Percentiles rank a stretch among this genome's conserved stretches.
phyloP scores from a whole-genome alignment of 2,329 filamentous ascomycete genomes.

The Claviceps arundinis region DNA sequence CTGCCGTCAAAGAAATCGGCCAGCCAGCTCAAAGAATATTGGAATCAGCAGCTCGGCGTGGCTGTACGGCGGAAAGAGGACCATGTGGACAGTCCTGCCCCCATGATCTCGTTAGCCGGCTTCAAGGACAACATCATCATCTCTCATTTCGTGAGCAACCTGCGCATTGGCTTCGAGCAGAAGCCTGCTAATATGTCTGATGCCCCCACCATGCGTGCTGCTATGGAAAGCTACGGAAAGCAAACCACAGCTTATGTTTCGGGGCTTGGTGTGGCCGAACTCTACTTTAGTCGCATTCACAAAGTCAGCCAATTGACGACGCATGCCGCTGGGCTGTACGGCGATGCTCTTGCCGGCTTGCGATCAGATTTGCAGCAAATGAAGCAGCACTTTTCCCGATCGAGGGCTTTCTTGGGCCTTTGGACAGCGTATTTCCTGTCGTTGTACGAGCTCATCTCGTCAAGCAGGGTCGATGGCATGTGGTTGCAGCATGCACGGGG shows the following conservation, averaged over 20 bases:
- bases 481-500: conserved; percentile 4
- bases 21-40: conserved; percentile 4
- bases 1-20: conserved; percentile 5
- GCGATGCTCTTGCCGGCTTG: not conserved
- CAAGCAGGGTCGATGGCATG: not conserved
- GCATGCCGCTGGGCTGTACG: conserved; percentile 5
- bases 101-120: conserved; percentile 1
- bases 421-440: conserved; percentile 6
- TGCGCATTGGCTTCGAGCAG: conserved; percentile 4
- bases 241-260: conserved; percentile 6
- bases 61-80: not conserved
- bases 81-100: not conserved
- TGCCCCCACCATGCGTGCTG: conserved; percentile 6
- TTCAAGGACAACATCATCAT: conserved; percentile 7
- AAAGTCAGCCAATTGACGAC: conserved; percentile 2
- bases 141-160: conserved; percentile 4
- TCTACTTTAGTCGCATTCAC: conserved; percentile 7
- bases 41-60: conserved; percentile 1
- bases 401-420: conserved; percentile 6
- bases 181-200: conserved; percentile 2
- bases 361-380: conserved; percentile 5
- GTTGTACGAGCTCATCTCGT: conserved; percentile 7
- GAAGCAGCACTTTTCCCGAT: not conserved
- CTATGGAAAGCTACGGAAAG: conserved; percentile 4
- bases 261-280: conserved; percentile 6